phyloP scores from a whole-genome alignment of 176 grass and related monocot genomes.

The Aegilops umbellulata region DNA sequence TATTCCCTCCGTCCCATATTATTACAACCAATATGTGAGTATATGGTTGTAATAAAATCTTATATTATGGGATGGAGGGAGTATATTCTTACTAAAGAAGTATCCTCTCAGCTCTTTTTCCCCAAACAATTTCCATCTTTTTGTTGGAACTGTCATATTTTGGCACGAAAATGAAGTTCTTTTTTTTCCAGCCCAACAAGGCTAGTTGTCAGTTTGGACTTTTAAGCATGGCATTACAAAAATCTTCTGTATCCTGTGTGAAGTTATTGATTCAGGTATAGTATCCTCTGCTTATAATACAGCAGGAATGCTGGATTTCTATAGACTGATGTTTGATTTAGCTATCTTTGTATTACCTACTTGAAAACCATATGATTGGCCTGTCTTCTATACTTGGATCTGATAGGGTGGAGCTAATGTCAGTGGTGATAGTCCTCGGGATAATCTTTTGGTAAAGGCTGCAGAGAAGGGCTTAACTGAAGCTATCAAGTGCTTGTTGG shows the following conservation, averaged over 20 bases:
- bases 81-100: background rate
- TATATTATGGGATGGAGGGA: too few relatives aligned
- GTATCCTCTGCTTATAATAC: background rate
- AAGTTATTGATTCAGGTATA: slow-evolving; percentile 39
- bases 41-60: too few relatives aligned
- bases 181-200: background rate
- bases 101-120: background rate
- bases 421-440: too few relatives aligned
- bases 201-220: background rate
- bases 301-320: background rate
- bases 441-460: too few relatives aligned
- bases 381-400: too few relatives aligned
- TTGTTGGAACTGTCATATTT: background rate
- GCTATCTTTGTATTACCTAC: background rate
- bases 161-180: background rate
- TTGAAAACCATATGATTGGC: background rate
- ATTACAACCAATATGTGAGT: too few relatives aligned
- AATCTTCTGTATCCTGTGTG: slow-evolving; percentile 15
- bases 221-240: background rate
- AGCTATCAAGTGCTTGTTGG: too few relatives aligned
- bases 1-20: too few relatives aligned
- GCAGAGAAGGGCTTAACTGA: too few relatives aligned
- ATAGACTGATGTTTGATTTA: background rate
- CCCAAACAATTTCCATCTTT: background rate
- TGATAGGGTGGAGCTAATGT: background rate